Evolutionary conservation across 306 rosid species (phyloP).

Genomic region (Phaseolus lunatus): DNA sequence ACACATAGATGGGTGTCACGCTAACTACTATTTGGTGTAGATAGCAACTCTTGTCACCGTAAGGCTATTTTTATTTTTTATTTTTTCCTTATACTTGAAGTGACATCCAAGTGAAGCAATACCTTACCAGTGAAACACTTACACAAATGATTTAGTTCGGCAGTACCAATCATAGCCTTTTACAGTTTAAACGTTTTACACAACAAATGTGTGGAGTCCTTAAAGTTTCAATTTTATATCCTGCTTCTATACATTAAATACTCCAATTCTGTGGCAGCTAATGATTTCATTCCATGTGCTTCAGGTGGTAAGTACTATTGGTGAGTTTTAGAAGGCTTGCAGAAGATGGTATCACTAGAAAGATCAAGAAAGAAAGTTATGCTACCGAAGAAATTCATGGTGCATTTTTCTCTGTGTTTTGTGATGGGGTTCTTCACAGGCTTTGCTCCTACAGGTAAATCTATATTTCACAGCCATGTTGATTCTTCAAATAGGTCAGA

Average conservation of each 20-base stretch:
- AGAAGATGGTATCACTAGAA: conserved; percentile 67
- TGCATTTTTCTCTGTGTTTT: conserved; percentile 78
- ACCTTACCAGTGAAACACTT: conserved; percentile 48
- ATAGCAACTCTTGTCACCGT: conserved; percentile 49
- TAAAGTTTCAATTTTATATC: conserved; percentile 35
- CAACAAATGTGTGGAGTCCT: conserved; percentile 29
- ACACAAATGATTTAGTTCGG: conserved; percentile 49
- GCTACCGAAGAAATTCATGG: conserved; percentile 69
- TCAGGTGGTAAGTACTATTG: neutral
- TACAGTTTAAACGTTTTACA: conserved; percentile 20
- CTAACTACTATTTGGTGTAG: conserved; percentile 74
- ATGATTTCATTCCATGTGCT: neutral
- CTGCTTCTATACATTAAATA: neutral
- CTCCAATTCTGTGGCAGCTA: conserved; percentile 11
- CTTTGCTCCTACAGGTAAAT: conserved; percentile 71
- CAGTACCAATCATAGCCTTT: conserved; percentile 49
- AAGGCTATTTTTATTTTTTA: neutral
- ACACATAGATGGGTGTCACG: conserved; percentile 64
- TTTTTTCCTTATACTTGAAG: conserved; percentile 74
- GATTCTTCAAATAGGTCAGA: conserved; percentile 42
- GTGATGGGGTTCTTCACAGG: conserved; percentile 89
- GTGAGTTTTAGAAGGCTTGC: neutral
- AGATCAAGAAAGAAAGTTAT: conserved; percentile 71
- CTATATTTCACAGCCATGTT: conserved; percentile 32
- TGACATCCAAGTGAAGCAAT: conserved; percentile 57